Percentiles rank a stretch among this genome's conserved stretches.
Conservation (phyloP, 768 basidiomycete genomes). For the Boletellus sp. region DNA sequence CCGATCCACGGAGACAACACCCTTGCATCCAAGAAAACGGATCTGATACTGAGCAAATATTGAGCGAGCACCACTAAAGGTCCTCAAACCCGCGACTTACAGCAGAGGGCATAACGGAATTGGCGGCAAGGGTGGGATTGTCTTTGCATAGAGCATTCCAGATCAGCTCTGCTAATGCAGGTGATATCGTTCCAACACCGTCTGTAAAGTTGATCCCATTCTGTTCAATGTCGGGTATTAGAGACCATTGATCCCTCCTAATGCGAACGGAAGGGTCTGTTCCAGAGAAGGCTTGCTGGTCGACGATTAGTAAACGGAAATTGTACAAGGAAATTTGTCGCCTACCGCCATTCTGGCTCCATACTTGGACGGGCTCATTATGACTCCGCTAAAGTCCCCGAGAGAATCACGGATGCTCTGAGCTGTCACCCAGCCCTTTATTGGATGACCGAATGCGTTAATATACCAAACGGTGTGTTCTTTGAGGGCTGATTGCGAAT, state of each 20-base stretch:
- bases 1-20: conserved; percentile 69
- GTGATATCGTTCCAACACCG: conserved; percentile 77
- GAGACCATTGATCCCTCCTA: conserved; percentile 53
- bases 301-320: conserved; percentile 6
- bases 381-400: conserved; percentile 63
- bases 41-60: conserved; percentile 60
- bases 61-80: neutral
- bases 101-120: conserved; percentile 51
- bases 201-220: conserved; percentile 59
- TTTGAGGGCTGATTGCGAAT: conserved; percentile 73
- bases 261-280: conserved; percentile 72
- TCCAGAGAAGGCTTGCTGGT: conserved; percentile 71
- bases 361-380: conserved; percentile 67
- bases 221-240: conserved; percentile 53
- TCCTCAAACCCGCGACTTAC: conserved; percentile 38
- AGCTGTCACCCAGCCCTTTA: conserved; percentile 47
- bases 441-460: conserved; percentile 51
- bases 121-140: conserved; percentile 33
- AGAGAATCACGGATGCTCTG: conserved; percentile 56
- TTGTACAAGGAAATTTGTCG: neutral
- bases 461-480: conserved; percentile 85
- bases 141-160: conserved; percentile 52
- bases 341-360: conserved; percentile 68
- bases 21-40: conserved; percentile 81
- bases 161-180: conserved; percentile 51